A percentile compares a stretch with the other conserved stretches of the same genome.
Conservation (phyloP, 1,284 basidiomycete species). For the Cutaneotrichosporon sp. region DNA sequence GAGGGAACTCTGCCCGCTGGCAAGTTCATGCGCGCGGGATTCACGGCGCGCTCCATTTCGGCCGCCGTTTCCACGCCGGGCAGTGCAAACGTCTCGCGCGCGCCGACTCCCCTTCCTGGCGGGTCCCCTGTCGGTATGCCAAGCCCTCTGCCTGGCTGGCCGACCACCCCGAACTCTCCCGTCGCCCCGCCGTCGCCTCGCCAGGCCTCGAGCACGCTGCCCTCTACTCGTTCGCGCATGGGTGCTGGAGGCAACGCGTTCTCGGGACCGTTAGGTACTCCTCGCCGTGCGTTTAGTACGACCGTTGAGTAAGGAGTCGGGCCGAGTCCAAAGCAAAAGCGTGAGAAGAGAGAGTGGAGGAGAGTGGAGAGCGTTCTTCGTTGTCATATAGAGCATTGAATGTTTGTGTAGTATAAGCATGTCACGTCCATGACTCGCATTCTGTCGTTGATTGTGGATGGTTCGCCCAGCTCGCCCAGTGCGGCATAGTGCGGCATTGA, state of each 20-base stretch:
- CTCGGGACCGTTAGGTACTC: slow-evolving; percentile 17
- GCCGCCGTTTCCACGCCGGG: slow-evolving; percentile 6
- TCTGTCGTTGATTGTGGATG: too few species aligned
- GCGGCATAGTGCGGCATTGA: background rate
- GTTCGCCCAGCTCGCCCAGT: too few species aligned
- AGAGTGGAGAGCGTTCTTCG: background rate
- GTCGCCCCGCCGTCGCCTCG: slow-evolving; percentile 12
- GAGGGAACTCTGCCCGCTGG: background rate
- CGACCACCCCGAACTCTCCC: background rate
- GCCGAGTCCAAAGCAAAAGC: background rate
- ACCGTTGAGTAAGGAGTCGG: background rate
- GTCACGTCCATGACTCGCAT: background rate
- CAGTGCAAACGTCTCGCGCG: background rate
- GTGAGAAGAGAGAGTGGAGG: background rate
- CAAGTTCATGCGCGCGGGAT: slow-evolving; percentile 11
- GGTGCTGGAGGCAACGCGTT: slow-evolving; percentile 16
- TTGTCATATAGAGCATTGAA: slow-evolving; percentile 6
- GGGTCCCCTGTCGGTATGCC: background rate
- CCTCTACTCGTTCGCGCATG: slow-evolving; percentile 12
- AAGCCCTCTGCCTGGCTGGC: slow-evolving; percentile 10
- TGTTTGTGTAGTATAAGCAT: slow-evolving; percentile 5
- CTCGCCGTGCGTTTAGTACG: slow-evolving; percentile 19
- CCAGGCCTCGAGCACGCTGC: background rate
- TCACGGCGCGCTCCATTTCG: slow-evolving; percentile 7
- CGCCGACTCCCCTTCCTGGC: background rate